Evolutionary conservation across 2,329 filamentous ascomycete genomes (phyloP), one percentile per base, ranked within the genome.

Genomic region (Colletotrichum australisinense): DNA sequence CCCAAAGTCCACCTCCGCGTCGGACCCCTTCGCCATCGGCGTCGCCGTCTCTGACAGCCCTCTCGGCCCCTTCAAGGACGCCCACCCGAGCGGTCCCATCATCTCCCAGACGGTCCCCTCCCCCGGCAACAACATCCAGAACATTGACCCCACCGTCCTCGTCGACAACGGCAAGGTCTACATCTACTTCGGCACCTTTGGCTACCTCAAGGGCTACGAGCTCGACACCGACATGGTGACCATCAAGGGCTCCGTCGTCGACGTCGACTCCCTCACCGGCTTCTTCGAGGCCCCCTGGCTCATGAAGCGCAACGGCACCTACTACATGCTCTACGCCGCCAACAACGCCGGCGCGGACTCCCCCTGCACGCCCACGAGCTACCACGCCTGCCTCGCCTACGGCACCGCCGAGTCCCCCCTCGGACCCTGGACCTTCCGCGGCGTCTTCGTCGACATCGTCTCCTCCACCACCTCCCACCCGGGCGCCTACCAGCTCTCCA

Each of bases 201-300:
- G 79, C 16, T 70, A 80, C 59, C 81, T 83, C 2, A 77, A 78
- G 6, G 81, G 78, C 6, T 81, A 78, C 16, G 78, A 84, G 70
- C 76, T 84, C 19, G 77, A 71, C 22, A 75, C 76, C 7, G 82
- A 84, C 58, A 84, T 84, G 83, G 75, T 79, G 26, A 84, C 82
- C 8, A 76, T 81, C 58, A 76, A 77, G 57, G 75, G 76, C 35
- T 58, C 58, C 28, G 70, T 78, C 52, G 74, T 77, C 7, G 67
- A 74, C 22, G 78, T 82, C 24, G 59, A 58, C 26, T 75, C 73
- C 11, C 73, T 83, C 9, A 80, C 76, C 0, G 82, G 81, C 0
- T 84, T 80, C 67, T 84, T 84, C 60, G 82, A 84, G 64, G 83
- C 82, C 0, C 80, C 83, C 0, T 84, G 83, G 83, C 72, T 84